Evolutionary conservation across 108 stramenopile species (phyloP).

Genomic region (Fistulifera pelliculosa): DNA sequence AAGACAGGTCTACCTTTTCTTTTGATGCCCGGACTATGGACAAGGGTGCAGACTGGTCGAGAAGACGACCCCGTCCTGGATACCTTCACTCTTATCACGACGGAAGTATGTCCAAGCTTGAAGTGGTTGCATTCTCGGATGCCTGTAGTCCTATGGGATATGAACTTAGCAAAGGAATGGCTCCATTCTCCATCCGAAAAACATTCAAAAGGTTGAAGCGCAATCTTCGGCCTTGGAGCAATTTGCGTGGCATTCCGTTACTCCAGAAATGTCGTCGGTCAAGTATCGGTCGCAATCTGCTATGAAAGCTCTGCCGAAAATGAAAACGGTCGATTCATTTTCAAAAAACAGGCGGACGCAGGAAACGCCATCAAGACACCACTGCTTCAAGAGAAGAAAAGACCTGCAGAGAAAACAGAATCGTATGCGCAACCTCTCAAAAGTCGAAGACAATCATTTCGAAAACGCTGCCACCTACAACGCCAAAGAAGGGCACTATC

Average conservation of each 20-base stretch:
- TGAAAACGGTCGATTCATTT: slow-evolving; percentile 22
- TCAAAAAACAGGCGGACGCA: slow-evolving; percentile 4
- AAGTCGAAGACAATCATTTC: neutral
- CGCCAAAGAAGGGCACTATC: too few relatives aligned
- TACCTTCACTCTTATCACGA: slow-evolving; percentile 73
- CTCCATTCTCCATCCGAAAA: slow-evolving; percentile 32
- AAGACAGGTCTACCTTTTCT: slow-evolving; percentile 16
- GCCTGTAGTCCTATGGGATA: slow-evolving; percentile 59
- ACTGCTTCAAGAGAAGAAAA: neutral
- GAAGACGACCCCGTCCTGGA: slow-evolving; percentile 21
- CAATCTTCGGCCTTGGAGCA: neutral
- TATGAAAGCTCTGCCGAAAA: slow-evolving; percentile 21
- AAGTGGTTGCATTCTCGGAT: slow-evolving; percentile 64
- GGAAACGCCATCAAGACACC: neutral
- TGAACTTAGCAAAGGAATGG: slow-evolving; percentile 48
- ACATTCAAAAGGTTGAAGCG: slow-evolving; percentile 22
- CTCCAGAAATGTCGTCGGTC: slow-evolving; percentile 32
- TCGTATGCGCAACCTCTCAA: neutral
- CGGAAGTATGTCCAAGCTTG: slow-evolving; percentile 42
- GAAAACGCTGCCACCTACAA: neutral
- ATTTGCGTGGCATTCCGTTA: slow-evolving; percentile 47
- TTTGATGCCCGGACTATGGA: slow-evolving; percentile 66
- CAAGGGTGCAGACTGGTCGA: slow-evolving; percentile 37
- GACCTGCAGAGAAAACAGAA: neutral
- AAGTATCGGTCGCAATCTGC: slow-evolving; percentile 24